Evolutionary conservation across 78 protist species (phyloP).

Genomic region (slime mould (Dictyostelium discoideum)): DNA sequence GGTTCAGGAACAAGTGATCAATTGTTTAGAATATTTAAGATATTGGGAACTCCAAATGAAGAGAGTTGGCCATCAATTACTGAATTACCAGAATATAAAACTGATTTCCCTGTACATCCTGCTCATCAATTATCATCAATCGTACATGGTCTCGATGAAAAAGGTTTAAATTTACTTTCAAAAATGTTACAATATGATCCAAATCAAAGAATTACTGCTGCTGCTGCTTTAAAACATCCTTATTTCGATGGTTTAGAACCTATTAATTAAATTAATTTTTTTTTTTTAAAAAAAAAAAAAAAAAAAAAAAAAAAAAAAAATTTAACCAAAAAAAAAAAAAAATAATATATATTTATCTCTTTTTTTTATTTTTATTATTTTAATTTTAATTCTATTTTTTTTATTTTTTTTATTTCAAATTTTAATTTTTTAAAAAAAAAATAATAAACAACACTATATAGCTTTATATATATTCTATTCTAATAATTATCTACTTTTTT

Average conservation of each 20-base stretch:
- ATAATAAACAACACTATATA: too few species aligned
- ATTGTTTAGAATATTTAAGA: slow-evolving; percentile 94
- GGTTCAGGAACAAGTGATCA: slow-evolving; percentile 96
- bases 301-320: neutral
- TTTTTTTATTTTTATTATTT: too few species aligned
- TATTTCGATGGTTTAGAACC: slow-evolving; percentile 90
- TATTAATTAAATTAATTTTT: neutral
- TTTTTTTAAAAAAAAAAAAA: neutral
- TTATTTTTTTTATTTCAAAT: too few species aligned
- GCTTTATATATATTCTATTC: too few species aligned
- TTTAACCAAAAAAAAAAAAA: neutral
- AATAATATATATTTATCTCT: too few species aligned
- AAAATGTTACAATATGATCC: slow-evolving; percentile 95
- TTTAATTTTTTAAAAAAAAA: too few species aligned
- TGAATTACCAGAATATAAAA: slow-evolving; percentile 94
- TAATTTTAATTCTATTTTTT: too few species aligned
- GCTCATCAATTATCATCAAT: slow-evolving; percentile 46
- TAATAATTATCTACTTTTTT: too few species aligned
- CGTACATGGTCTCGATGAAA: slow-evolving; percentile 70
- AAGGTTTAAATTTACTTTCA: slow-evolving; percentile 78
- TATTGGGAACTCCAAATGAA: slow-evolving; percentile 97
- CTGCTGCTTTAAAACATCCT: slow-evolving; percentile 94
- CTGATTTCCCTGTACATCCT: slow-evolving; percentile 42
- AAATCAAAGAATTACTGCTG: slow-evolving; percentile 91
- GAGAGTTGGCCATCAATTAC: slow-evolving; percentile 92